Base-by-base conservation (phyloP, 768 basidiomycete genomes). In the Kwoniella dendrophila region DNA sequence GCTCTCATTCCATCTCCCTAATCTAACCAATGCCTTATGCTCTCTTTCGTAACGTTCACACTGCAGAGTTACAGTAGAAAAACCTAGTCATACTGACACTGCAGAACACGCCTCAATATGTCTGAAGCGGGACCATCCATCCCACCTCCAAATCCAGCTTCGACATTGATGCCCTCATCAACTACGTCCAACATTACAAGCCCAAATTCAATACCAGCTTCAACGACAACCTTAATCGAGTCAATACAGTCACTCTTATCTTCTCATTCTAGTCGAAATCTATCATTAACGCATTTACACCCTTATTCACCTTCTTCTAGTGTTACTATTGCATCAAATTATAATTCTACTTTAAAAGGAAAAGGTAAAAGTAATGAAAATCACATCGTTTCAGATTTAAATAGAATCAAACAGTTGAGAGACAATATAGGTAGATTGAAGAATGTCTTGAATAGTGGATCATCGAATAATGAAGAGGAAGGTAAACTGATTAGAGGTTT, bases 221-320 rank as follows among this genome's bases (percentile, higher is more conserved):
- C 41, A 12, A 22, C 43, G 14, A 29, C n/a, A 2, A 63, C 62
- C 7, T 22, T 63, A 22, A 41, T 50, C 3, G 30, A 45, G 11
- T 10, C 38, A 10, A 16, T 63, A 27, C 43, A 56, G 24, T 26
- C 47, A 2, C 30, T 63, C 4, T 22, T 57, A 4, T 12, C 43
- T 4, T 20, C 38, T 34, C 49, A 50, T 2, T 27, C 33, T 11
- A 51, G 11, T 34, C 14, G 30, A 11, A 50, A 51, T 29, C 36
- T 49, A 52, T 45, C 41, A 64, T 27, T 24, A 50, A 30, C 72
- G 1, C 69, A 67, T 54, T 59, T 66, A 2, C 67, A 74, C 54
- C 68, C 70, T 3, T 74, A 66, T 44, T 68, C 68, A 10, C 67
- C 69, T 47, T 22, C 22, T 2, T 45, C 26, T 26, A 51, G 24